These are phyloP conservation scores for Podila epigama DNA, from an alignment of 192 early-diverging fungal species.

Conservation along the genomic window DNA sequence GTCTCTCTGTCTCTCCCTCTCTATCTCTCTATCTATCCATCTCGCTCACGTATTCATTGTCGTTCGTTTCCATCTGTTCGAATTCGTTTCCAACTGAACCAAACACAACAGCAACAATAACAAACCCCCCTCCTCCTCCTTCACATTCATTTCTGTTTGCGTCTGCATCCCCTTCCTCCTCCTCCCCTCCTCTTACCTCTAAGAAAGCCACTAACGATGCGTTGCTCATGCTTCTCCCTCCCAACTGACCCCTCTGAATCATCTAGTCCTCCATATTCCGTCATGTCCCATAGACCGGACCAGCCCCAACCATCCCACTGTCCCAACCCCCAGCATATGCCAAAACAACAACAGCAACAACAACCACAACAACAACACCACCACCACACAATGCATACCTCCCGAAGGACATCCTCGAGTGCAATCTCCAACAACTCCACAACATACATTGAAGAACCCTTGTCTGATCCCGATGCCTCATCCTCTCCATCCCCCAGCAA, in stretches of 20 bases:
- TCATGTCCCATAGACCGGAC: constrained; percentile 7
- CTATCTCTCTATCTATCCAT: neutral
- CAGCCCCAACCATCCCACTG: too few relatives aligned
- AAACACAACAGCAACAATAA: neutral
- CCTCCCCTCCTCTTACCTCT: neutral
- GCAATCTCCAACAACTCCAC: constrained; percentile 34
- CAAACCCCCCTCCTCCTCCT: neutral
- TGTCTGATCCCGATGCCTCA: constrained; percentile 25
- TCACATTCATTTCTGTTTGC: too few relatives aligned
- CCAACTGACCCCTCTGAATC: neutral
- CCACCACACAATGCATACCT: constrained; percentile 5
- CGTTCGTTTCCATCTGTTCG: neutral
- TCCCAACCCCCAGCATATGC: constrained; percentile 14
- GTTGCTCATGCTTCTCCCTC: constrained; percentile 1
- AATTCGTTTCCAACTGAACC: constrained; percentile 1
- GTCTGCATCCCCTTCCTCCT: neutral
- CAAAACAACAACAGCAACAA: neutral
- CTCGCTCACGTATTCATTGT: neutral
- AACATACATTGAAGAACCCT: constrained; percentile 37
- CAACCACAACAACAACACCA: neutral
- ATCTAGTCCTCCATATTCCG: neutral
- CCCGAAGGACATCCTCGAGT: constrained; percentile 26
- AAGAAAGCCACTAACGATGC: neutral
- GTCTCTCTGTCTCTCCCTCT: neutral
- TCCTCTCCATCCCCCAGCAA: constrained; percentile 19